Evolutionary conservation across 306 rosid species (phyloP), one percentile per base, ranked within the genome.

Genomic region (Corylus americana): DNA sequence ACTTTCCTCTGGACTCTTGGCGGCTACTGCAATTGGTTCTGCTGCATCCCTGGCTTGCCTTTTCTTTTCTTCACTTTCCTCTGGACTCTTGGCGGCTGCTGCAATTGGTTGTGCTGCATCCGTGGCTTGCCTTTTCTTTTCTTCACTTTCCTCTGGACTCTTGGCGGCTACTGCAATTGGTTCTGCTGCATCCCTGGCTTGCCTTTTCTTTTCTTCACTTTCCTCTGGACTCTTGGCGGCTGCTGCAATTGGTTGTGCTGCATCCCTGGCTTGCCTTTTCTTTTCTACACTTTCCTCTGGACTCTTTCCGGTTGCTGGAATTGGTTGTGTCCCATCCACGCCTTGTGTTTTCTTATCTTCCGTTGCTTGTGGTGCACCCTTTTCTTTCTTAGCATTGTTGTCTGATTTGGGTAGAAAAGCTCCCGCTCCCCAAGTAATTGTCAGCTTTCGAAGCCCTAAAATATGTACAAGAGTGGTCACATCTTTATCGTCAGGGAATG

Each of bases 391-490:
- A 8, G 12, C 13, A 22, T 58, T 3, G 31, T 0, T 8, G 1
- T 59, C 37, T 59, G 11, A 1, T 3, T 50, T 13, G 4, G 1
- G 0, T 4, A 2, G 12, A 14, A 50, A 14, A 14, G 54, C 70
- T 63, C n/a, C 70, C 18, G 22, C 37, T 67, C 71, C 75, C 82
- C 85, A 82, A 18, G 75, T 68, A 67, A 82, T 48, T 5, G 82
- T 72, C 13, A 77, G 53, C 13, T 77, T 11, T 14, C n/a, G 55
- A 4, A 82, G 85, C 2, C 5, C 55, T 3, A 13, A 11, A 14
- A 82, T 77, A 0, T 57, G 0, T 35, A 1, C 7, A 54, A 66
- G 44, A 57, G 63, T 22, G 4, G 0, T 0, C 4, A 66, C 39
- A 55, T 77, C 85, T 14, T 2, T 25, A 6, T 31, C 8, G 0